These are phyloP conservation scores for Lipomyces starkeyi DNA, from an alignment of 805 yeast genomes.

Conservation along the genomic window DNA sequence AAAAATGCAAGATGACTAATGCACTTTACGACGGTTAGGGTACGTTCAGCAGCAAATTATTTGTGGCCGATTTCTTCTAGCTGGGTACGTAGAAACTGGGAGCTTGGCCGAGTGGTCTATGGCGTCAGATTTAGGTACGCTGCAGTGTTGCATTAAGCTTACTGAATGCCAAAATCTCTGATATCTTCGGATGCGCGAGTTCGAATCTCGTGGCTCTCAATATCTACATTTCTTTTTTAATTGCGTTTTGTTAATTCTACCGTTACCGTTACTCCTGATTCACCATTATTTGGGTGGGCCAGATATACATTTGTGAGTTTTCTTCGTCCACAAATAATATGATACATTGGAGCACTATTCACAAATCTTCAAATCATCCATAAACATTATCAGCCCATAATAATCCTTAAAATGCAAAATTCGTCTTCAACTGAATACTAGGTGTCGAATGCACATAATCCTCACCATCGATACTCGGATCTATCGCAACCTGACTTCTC, in stretches of 20 bases:
- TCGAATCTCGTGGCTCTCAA: slow-evolving; percentile 51
- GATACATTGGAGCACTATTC: neutral
- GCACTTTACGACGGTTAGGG: neutral
- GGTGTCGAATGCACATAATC: slow-evolving; percentile 13
- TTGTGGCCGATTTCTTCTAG: neutral
- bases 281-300: neutral
- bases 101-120: slow-evolving; percentile 51
- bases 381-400: neutral
- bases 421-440: slow-evolving; percentile 30
- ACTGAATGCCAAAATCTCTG: slow-evolving; percentile 44
- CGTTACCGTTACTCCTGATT: neutral
- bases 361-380: neutral
- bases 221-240: slow-evolving; percentile 28
- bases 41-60: neutral
- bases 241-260: too few species aligned
- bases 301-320: too few species aligned
- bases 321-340: too few species aligned
- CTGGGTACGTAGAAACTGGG: slow-evolving; percentile 16
- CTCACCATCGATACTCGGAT: neutral
- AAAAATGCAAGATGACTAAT: too few species aligned
- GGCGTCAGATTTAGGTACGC: slow-evolving; percentile 51
- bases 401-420: slow-evolving; percentile 21
- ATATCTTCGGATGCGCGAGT: slow-evolving; percentile 51
- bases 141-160: slow-evolving; percentile 2
- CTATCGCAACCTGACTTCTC: slow-evolving; percentile 27